Percentiles rank a stretch among this genome's conserved stretches.
phyloP scores from a whole-genome alignment of 2,329 filamentous ascomycete genomes.

The Capronia americana region DNA sequence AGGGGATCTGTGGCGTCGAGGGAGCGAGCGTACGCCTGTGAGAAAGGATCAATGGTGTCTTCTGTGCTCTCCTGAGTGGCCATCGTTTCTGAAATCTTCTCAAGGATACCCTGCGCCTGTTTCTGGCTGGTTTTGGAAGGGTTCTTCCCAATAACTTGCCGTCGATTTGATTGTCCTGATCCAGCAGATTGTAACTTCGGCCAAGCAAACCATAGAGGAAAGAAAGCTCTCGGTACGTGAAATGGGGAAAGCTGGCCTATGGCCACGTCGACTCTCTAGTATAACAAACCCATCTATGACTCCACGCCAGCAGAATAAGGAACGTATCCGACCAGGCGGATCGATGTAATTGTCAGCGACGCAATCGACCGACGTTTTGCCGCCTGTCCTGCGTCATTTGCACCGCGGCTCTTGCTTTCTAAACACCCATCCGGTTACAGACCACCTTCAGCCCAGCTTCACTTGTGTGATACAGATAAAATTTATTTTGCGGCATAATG shows the following conservation, averaged over 20 bases:
- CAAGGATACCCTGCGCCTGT: background rate
- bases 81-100: background rate
- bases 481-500: constrained; percentile 7
- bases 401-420: background rate
- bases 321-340: background rate
- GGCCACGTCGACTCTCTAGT: background rate
- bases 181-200: background rate
- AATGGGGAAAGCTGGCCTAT: background rate
- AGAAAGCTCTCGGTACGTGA: background rate
- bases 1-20: constrained; percentile 70
- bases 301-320: background rate
- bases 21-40: constrained; percentile 50
- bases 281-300: background rate
- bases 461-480: background rate
- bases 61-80: background rate
- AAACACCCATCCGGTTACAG: background rate
- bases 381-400: constrained; percentile 11
- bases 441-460: background rate
- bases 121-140: background rate
- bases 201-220: background rate
- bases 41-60: constrained; percentile 23
- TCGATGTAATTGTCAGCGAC: constrained; percentile 28
- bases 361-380: constrained; percentile 17
- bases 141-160: background rate
- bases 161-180: background rate